Evolutionary conservation across 148 eudicot genomes (phyloP), one percentile per base, ranked within the genome.

Genomic region (Rhododendron kiyosumense): DNA sequence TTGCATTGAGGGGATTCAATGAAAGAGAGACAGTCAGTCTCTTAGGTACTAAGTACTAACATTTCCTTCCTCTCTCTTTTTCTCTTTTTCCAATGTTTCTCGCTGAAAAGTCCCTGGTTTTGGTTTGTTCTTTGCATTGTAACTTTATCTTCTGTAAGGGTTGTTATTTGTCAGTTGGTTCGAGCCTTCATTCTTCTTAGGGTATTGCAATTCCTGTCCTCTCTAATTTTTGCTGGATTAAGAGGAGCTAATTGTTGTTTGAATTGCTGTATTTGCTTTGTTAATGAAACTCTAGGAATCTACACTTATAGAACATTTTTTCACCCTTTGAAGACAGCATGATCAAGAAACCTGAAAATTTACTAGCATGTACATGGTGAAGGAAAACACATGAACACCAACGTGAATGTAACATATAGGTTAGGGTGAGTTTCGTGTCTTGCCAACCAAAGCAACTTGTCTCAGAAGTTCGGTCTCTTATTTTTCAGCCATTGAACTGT

Each of bases 21-120:
- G 88, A 86, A 82, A 88, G 88, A 83, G 95, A 93, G 86, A 89
- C 92, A 6, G 94, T 92, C 77, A 87, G 75, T 73, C 92, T 93
- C 18, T 88, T 92, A 89, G 95, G 95, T 92, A 89, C 49, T 36
- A 49, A 30, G 95, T 92, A 89, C 49, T 46, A 49, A 30, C 32
- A 28, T 48, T 45, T 79, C 36, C 7, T 48, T 79, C 11, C 81
- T 48, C 17, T 2, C 15, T 7, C 2, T n/a, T 14, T 14, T 49
- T 81, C 36, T 6, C 67, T 36, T 41, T 28, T 69, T 4, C 6
- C 73, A 12, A 38, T n/a, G 75, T 74, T 51, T 49, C 24, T 36
- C 41, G 0, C n/a, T 11, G 54, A 43, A n/a, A 77, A 41, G 79
- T 34, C 14, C 1, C 46, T 12, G 20, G 15, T 80, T 24, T n/a